phyloP scores from a whole-genome alignment of 257 asterid species.

The Forsythia suspensa region DNA sequence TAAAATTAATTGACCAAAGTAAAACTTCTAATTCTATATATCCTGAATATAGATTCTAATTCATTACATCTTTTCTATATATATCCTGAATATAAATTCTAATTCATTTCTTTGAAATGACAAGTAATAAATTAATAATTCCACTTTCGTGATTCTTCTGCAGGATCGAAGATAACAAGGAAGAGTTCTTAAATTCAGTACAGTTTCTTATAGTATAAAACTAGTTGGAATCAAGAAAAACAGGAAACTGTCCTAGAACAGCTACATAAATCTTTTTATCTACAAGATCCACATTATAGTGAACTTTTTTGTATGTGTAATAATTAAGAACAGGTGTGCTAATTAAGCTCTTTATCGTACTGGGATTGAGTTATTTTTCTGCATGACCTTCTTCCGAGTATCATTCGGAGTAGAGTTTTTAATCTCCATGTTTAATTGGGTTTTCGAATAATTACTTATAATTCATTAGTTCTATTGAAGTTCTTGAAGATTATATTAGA shows the following conservation, averaged over 20 bases:
- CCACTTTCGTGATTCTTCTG: not conserved
- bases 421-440: too few species aligned
- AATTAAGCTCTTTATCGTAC: not conserved
- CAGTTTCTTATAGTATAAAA: not conserved
- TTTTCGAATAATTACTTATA: too few species aligned
- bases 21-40: too few species aligned
- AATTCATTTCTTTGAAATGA: not conserved
- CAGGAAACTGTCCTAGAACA: not conserved
- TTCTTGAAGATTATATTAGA: not conserved
- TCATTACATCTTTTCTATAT: too few species aligned
- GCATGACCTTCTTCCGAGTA: not conserved
- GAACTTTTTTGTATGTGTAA: not conserved
- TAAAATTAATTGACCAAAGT: too few species aligned
- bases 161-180: not conserved
- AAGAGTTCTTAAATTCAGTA: not conserved
- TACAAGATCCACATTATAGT: not conserved
- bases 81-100: not conserved
- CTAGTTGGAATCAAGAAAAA: not conserved
- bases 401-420: not conserved
- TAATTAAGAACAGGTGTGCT: not conserved
- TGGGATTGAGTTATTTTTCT: not conserved
- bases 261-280: not conserved
- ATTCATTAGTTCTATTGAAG: not conserved
- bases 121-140: not conserved
- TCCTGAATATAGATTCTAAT: too few species aligned